phyloP scores from a whole-genome alignment of 164 flowering plant genomes.

The Vitis cinerea region DNA sequence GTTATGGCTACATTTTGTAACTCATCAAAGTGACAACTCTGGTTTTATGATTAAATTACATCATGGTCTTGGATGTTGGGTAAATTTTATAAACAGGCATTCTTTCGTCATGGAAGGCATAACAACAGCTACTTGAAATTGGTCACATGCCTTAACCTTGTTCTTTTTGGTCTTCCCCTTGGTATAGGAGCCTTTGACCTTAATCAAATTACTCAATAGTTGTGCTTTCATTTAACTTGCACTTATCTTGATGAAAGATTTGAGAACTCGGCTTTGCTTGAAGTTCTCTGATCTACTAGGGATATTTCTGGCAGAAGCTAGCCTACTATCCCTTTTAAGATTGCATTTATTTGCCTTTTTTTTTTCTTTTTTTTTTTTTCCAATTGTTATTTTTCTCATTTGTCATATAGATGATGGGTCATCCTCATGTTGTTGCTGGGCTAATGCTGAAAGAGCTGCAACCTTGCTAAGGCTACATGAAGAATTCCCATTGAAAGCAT shows the following conservation, averaged over 20 bases:
- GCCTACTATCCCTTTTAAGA: not conserved
- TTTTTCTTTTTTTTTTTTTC: not conserved
- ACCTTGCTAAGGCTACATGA: slow-evolving; percentile 51
- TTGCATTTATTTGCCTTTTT: slow-evolving; percentile 1
- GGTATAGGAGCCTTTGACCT: too few relatives aligned
- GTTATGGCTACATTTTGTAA: not conserved
- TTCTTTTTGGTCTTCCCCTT: too few relatives aligned
- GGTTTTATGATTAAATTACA: not conserved
- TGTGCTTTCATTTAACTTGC: too few relatives aligned
- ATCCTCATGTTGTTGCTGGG: slow-evolving; percentile 75
- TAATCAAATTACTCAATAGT: too few relatives aligned
- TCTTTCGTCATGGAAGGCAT: too few relatives aligned
- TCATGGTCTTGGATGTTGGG: not conserved
- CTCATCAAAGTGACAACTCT: not conserved
- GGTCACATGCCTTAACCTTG: too few relatives aligned
- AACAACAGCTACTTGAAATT: too few relatives aligned
- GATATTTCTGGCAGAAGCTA: not conserved
- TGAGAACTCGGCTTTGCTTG: too few relatives aligned
- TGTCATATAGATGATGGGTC: slow-evolving; percentile 73
- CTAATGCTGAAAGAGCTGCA: slow-evolving; percentile 63
- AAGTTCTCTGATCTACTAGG: not conserved
- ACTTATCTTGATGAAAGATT: too few relatives aligned
- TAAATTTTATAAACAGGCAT: too few relatives aligned
- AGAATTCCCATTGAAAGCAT: slow-evolving; percentile 19
- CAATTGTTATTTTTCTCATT: not conserved